Evolutionary conservation across 2,329 filamentous ascomycete species (phyloP).

Genomic region (Colletotrichum sp.): DNA sequence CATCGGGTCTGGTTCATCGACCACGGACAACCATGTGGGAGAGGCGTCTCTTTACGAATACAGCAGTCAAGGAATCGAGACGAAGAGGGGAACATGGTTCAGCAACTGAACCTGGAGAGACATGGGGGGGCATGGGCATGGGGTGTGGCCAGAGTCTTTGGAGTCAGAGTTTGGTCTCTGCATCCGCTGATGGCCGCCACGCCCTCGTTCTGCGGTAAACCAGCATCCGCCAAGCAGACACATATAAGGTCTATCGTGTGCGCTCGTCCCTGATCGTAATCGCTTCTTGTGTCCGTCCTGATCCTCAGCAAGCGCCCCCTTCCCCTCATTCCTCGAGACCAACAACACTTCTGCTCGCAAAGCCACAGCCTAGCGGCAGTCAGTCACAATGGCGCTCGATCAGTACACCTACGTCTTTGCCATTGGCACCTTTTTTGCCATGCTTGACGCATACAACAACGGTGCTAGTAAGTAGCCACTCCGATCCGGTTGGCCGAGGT

Average conservation of each 20-base stretch:
- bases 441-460: slow-evolving; percentile 81
- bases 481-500: background rate
- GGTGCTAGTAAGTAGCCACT: slow-evolving; percentile 68
- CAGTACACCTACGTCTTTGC: slow-evolving; percentile 75
- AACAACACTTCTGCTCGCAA: background rate
- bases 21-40: background rate
- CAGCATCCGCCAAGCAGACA: background rate
- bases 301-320: background rate
- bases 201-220: background rate
- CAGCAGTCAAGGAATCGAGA: background rate
- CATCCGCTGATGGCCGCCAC: background rate
- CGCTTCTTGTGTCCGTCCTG: background rate
- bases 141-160: background rate
- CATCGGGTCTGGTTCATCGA: background rate
- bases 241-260: slow-evolving; percentile 14
- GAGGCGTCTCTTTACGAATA: background rate
- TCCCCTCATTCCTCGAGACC: background rate
- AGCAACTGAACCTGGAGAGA: background rate
- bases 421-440: slow-evolving; percentile 77
- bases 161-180: background rate
- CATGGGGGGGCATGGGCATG: background rate
- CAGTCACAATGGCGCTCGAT: slow-evolving; percentile 58
- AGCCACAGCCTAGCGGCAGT: slow-evolving; percentile 6
- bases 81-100: background rate
- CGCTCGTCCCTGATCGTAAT: background rate